These are phyloP conservation scores for Acephala macrosclerotiorum DNA, from an alignment of 2,329 filamentous ascomycete genomes.

Conservation along the genomic window DNA sequence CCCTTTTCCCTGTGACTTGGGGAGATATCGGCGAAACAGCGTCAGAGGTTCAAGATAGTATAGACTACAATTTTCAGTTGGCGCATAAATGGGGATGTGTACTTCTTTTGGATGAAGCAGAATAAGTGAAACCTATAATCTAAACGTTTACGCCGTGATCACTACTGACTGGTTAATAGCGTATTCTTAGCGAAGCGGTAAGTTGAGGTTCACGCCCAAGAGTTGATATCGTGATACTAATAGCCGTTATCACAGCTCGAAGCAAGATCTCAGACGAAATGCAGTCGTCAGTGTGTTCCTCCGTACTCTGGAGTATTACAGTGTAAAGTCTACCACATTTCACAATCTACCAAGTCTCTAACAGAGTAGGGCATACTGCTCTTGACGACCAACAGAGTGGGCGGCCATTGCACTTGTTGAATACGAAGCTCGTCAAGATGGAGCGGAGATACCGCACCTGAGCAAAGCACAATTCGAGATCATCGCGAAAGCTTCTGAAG, in stretches of 20 bases:
- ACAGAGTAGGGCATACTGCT: constrained; percentile 41
- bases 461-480: constrained; percentile 15
- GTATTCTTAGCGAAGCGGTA: too few species aligned
- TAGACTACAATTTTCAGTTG: constrained; percentile 55
- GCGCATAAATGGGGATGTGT: constrained; percentile 58
- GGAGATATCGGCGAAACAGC: constrained; percentile 54
- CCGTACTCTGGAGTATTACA: constrained; percentile 45
- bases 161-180: neutral
- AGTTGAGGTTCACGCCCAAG: too few species aligned
- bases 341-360: too few species aligned
- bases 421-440: constrained; percentile 5
- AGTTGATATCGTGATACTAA: neutral
- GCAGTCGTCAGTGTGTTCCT: constrained; percentile 48
- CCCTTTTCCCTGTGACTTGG: neutral
- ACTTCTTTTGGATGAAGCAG: constrained; percentile 53
- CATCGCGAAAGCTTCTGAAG: constrained; percentile 15
- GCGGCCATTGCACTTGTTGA: constrained; percentile 18
- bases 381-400: constrained; percentile 18
- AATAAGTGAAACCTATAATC: constrained; percentile 41
- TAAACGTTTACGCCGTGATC: constrained; percentile 49
- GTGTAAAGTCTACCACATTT: constrained; percentile 15
- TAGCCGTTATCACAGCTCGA: constrained; percentile 19
- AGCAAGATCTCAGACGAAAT: constrained; percentile 47
- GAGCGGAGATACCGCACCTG: neutral
- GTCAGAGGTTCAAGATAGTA: constrained; percentile 49